A percentile compares a stretch with the other conserved stretches of the same genome.
phyloP scores from a whole-genome alignment of 83 land plant species.

The Picea mariana region DNA sequence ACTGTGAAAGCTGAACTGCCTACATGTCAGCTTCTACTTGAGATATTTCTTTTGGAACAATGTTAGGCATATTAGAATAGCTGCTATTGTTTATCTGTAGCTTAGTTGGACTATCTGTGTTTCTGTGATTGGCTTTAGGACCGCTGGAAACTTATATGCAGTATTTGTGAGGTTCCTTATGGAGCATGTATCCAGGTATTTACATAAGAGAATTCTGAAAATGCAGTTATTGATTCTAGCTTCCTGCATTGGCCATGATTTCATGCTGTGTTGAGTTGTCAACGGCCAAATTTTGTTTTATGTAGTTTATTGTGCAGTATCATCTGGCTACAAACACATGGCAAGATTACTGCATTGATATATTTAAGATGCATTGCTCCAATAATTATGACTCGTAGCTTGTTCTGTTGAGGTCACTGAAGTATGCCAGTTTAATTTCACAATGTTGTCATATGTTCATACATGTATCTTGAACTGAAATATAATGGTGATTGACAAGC shows the following conservation, averaged over 20 bases:
- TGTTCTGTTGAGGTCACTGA: too few species aligned
- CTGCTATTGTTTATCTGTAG: slow-evolving; percentile 10
- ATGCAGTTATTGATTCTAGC: not conserved
- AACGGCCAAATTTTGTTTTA: too few species aligned
- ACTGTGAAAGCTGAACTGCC: not conserved
- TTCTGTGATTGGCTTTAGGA: slow-evolving; percentile 50
- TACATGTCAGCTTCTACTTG: not conserved
- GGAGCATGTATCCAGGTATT: slow-evolving; percentile 96
- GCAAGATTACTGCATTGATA: too few species aligned
- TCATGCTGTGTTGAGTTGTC: not conserved
- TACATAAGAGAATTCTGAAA: slow-evolving; percentile 3
- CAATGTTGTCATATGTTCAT: too few species aligned
- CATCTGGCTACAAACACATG: too few species aligned
- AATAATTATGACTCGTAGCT: too few species aligned
- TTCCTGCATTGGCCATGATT: not conserved
- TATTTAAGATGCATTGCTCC: too few species aligned
- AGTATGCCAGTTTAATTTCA: too few species aligned
- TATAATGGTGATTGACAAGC: too few species aligned
- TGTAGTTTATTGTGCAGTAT: too few species aligned
- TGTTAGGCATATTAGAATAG: not conserved
- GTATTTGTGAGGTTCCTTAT: slow-evolving; percentile 91
- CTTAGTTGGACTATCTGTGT: not conserved
- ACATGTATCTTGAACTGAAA: too few species aligned
- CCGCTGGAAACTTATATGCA: slow-evolving; percentile 95
- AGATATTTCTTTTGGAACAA: not conserved